Evolutionary conservation across 23 red algal genomes (phyloP).

Genomic region (Gracilariopsis chorda): DNA sequence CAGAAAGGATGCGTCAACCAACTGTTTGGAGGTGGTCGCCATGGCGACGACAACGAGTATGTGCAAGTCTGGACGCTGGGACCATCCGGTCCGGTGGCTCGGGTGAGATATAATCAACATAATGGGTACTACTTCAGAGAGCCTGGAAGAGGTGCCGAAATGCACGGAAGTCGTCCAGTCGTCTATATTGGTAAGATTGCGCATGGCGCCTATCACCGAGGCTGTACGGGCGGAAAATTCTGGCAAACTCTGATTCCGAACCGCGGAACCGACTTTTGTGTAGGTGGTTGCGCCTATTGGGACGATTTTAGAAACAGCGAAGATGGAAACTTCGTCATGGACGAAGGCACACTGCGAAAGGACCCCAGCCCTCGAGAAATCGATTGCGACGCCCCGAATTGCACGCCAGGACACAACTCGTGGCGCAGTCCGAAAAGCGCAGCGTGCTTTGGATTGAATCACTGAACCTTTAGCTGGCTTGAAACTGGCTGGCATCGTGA

Average conservation of each 20-base stretch:
- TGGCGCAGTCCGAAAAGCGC: neutral
- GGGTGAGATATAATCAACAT: slow-evolving; percentile 13
- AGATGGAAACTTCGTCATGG: neutral
- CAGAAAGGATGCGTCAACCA: slow-evolving; percentile 1
- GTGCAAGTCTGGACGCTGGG: neutral
- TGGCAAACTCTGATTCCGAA: neutral
- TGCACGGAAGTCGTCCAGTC: neutral
- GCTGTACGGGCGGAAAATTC: neutral
- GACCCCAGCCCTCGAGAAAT: neutral
- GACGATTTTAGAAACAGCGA: slow-evolving; percentile 9
- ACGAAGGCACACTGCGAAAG: neutral
- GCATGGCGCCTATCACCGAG: slow-evolving; percentile 9
- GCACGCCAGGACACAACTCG: neutral
- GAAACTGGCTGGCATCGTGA: too few relatives aligned
- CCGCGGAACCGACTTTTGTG: neutral
- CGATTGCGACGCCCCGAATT: neutral
- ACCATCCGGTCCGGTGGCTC: neutral
- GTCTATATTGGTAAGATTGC: slow-evolving; percentile 16
- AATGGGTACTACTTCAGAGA: slow-evolving; percentile 4
- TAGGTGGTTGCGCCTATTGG: slow-evolving; percentile 3
- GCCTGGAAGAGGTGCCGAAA: neutral
- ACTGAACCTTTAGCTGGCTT: too few relatives aligned
- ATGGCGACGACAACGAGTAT: slow-evolving; percentile 30
- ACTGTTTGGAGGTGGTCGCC: neutral
- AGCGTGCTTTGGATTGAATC: neutral